phyloP scores from a whole-genome alignment of 2,329 filamentous ascomycete species.

The Fusarium sp. region DNA sequence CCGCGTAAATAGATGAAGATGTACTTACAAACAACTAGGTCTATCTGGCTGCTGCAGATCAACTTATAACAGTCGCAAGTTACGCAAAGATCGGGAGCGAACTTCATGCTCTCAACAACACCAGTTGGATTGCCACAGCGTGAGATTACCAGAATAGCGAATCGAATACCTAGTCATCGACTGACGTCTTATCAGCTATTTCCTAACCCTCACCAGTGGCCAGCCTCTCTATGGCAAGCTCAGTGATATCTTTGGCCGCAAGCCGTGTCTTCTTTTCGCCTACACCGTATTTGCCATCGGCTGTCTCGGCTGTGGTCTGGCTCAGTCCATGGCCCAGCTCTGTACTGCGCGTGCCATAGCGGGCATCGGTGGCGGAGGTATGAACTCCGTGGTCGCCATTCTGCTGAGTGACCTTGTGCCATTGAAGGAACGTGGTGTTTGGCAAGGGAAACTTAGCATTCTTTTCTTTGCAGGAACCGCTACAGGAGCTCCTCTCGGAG shows the following conservation, averaged over 20 bases:
- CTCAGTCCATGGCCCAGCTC: constrained; percentile 72
- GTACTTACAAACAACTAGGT: constrained; percentile 58
- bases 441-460: constrained; percentile 79
- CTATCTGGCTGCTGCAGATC: constrained; percentile 78
- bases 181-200: constrained; percentile 62
- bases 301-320: constrained; percentile 71
- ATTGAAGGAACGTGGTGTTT: constrained; percentile 75
- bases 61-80: constrained; percentile 81
- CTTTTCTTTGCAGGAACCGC: constrained; percentile 76
- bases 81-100: constrained; percentile 83
- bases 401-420: constrained; percentile 75
- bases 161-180: neutral
- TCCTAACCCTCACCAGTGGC: constrained; percentile 78
- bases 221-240: constrained; percentile 80
- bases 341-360: constrained; percentile 68
- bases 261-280: constrained; percentile 71
- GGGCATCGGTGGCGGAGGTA: constrained; percentile 75
- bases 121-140: constrained; percentile 76
- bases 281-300: constrained; percentile 74
- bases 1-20: neutral
- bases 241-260: constrained; percentile 77
- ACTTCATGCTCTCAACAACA: constrained; percentile 77
- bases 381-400: constrained; percentile 76
- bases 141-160: constrained; percentile 32
- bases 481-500: constrained; percentile 76